A percentile compares a stretch with the other conserved stretches of the same genome.
Conservation (phyloP, 2,329 filamentous ascomycete genomes). For the Sarocladium oryzae region DNA sequence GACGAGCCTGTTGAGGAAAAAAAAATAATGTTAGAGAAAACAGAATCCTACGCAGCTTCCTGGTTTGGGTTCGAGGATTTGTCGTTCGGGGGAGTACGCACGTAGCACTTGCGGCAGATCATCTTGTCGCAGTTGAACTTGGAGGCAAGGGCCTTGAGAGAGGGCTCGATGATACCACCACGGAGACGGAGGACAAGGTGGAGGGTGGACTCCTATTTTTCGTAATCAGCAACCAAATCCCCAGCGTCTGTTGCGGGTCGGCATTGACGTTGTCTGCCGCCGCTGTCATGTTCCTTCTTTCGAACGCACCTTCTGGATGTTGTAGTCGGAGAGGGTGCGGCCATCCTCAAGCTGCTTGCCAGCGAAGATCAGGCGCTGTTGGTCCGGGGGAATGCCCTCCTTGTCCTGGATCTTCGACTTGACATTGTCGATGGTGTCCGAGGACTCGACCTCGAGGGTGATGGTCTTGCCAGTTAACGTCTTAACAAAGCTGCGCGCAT, state of each 20-base stretch:
- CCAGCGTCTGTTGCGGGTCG: neutral
- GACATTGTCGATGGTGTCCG: slow-evolving; percentile 99
- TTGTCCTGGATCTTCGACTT: slow-evolving; percentile 99
- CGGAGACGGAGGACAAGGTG: slow-evolving; percentile 98
- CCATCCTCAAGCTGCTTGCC: slow-evolving; percentile 87
- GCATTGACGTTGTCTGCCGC: neutral
- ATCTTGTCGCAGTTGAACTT: slow-evolving; percentile 99
- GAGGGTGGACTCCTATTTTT: slow-evolving; percentile 83
- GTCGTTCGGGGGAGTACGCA: slow-evolving; percentile 42
- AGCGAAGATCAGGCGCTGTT: slow-evolving; percentile 98
- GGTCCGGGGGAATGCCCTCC: slow-evolving; percentile 96
- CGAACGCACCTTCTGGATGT: slow-evolving; percentile 88
- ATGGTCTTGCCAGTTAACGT: slow-evolving; percentile 99
- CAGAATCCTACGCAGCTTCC: too few relatives aligned
- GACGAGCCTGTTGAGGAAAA: slow-evolving; percentile 60
- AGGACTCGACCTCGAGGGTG: slow-evolving; percentile 98
- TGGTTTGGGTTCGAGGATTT: too few relatives aligned
- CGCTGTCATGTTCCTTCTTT: slow-evolving; percentile 5
- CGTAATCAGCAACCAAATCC: slow-evolving; percentile 6
- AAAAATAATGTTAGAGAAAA: too few relatives aligned
- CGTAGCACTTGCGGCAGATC: slow-evolving; percentile 99
- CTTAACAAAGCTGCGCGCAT: slow-evolving; percentile 84
- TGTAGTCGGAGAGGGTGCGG: slow-evolving; percentile 94
- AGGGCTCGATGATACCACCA: slow-evolving; percentile 99
- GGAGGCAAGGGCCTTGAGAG: slow-evolving; percentile 93